Conservation (phyloP, 495 filamentous ascomycete species). For the Peziza echinospora region DNA sequence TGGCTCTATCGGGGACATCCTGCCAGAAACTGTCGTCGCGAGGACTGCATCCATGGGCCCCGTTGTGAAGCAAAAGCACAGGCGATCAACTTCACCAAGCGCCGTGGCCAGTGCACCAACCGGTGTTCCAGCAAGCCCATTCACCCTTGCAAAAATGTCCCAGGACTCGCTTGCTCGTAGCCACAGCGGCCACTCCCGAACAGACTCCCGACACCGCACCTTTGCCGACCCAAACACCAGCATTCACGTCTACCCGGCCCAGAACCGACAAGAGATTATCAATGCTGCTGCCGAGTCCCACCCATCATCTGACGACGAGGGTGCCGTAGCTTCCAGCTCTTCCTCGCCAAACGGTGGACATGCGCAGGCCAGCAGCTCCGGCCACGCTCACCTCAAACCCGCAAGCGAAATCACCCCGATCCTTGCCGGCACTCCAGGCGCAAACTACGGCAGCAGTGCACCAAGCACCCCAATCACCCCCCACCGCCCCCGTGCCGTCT, state of each 20-base stretch:
- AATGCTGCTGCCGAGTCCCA: slow-evolving; percentile 37
- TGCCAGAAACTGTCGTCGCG: slow-evolving; percentile 26
- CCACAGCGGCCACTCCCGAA: slow-evolving; percentile 9
- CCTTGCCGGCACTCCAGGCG: slow-evolving; percentile 17
- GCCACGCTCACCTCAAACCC: no score
- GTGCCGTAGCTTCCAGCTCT: slow-evolving; percentile 21
- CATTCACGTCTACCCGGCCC: slow-evolving; percentile 70
- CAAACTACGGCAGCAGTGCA: slow-evolving; percentile 47
- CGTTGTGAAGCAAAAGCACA: neutral
- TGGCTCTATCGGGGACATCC: slow-evolving; percentile 23
- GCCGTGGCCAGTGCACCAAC: neutral
- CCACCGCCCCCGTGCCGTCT: slow-evolving; percentile 38
- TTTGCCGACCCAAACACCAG: slow-evolving; percentile 27
- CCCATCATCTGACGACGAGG: slow-evolving; percentile 25
- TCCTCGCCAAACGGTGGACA: no score
- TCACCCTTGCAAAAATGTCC: neutral
- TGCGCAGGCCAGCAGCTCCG: no score
- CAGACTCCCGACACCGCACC: slow-evolving; percentile 18
- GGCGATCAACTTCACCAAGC: neutral
- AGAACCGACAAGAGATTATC: slow-evolving; percentile 78
- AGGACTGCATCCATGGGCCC: slow-evolving; percentile 9
- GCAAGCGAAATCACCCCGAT: slow-evolving; percentile 27
- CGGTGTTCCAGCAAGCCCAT: neutral
- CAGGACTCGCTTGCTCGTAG: neutral
- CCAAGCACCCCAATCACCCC: slow-evolving; percentile 48